Conservation (phyloP, 2,329 filamentous ascomycete genomes). For the Cordyceps farinosa region DNA sequence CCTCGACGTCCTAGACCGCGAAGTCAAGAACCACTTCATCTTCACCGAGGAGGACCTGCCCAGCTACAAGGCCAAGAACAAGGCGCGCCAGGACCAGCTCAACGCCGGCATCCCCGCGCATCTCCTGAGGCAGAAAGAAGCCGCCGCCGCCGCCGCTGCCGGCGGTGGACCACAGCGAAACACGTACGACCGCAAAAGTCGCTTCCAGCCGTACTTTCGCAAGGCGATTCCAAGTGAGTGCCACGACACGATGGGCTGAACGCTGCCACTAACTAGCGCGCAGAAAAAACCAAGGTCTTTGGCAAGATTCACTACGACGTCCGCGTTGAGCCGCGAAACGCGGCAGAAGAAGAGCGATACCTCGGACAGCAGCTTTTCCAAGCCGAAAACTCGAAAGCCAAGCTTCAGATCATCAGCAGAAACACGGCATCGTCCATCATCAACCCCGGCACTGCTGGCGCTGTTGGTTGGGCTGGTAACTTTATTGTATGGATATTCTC, state of each 20-base stretch:
- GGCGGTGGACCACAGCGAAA: slow-evolving; percentile 40
- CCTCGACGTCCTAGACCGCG: slow-evolving; percentile 60
- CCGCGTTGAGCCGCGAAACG: slow-evolving; percentile 68
- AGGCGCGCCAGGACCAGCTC: slow-evolving; percentile 51
- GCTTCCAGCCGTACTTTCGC: slow-evolving; percentile 59
- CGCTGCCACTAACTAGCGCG: slow-evolving; percentile 23
- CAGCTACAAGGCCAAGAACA: slow-evolving; percentile 44
- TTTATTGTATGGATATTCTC: slow-evolving; percentile 54
- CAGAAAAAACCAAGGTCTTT: slow-evolving; percentile 74
- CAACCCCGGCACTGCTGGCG: slow-evolving; percentile 48
- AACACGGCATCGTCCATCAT: slow-evolving; percentile 50
- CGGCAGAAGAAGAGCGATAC: slow-evolving; percentile 63
- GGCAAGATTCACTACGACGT: slow-evolving; percentile 74
- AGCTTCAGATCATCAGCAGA: slow-evolving; percentile 48
- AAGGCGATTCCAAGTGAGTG: slow-evolving; percentile 72
- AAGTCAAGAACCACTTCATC: slow-evolving; percentile 81
- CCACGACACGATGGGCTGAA: not conserved
- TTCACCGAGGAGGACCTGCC: slow-evolving; percentile 93
- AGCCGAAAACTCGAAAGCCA: slow-evolving; percentile 48
- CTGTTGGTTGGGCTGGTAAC: slow-evolving; percentile 37
- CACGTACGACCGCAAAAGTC: slow-evolving; percentile 42
- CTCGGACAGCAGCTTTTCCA: slow-evolving; percentile 55
- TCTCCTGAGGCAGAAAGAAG: slow-evolving; percentile 43
- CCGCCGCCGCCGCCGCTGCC: slow-evolving; percentile 19
- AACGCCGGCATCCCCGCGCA: slow-evolving; percentile 58